Evolutionary conservation across 768 basidiomycete species (phyloP).

Genomic region (Thelephora ganbajun): DNA sequence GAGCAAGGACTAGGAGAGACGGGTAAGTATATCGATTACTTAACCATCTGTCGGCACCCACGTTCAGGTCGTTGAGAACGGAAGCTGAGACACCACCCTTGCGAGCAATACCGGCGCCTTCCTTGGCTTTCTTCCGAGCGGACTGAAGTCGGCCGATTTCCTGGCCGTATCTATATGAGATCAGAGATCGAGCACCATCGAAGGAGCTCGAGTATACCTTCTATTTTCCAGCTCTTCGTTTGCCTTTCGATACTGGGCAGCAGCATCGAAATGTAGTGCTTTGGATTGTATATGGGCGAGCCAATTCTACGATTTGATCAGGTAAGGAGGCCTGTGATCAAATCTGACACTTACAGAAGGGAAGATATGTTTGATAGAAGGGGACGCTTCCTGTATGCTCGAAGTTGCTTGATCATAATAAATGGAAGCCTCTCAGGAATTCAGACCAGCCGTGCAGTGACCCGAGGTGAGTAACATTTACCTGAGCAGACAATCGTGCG

Average conservation of each 20-base stretch:
- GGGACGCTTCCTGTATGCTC: slow-evolving; percentile 28
- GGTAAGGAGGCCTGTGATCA: not conserved
- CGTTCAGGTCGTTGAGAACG: slow-evolving; percentile 73
- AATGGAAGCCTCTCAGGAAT: slow-evolving; percentile 34
- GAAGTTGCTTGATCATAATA: slow-evolving; percentile 43
- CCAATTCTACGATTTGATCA: slow-evolving; percentile 46
- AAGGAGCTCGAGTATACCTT: slow-evolving; percentile 28
- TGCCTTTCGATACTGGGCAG: slow-evolving; percentile 79
- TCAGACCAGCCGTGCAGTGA: not conserved
- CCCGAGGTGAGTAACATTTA: slow-evolving; percentile 12
- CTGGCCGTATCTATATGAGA: slow-evolving; percentile 56
- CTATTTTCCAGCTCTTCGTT: slow-evolving; percentile 75
- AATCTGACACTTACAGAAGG: slow-evolving; percentile 33
- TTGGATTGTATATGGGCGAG: slow-evolving; percentile 73
- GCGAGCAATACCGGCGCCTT: slow-evolving; percentile 53
- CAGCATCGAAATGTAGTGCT: slow-evolving; percentile 72
- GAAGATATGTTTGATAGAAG: slow-evolving; percentile 31
- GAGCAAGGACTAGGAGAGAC: slow-evolving; percentile 50
- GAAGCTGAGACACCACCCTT: slow-evolving; percentile 44
- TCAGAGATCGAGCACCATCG: slow-evolving; percentile 2
- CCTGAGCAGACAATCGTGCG: slow-evolving; percentile 70
- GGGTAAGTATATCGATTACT: not conserved
- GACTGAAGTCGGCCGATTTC: slow-evolving; percentile 69
- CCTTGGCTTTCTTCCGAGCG: slow-evolving; percentile 54
- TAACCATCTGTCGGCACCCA: slow-evolving; percentile 16